Base-by-base conservation (phyloP, 495 filamentous ascomycete genomes). In the Penicillium dipodomyicola region DNA sequence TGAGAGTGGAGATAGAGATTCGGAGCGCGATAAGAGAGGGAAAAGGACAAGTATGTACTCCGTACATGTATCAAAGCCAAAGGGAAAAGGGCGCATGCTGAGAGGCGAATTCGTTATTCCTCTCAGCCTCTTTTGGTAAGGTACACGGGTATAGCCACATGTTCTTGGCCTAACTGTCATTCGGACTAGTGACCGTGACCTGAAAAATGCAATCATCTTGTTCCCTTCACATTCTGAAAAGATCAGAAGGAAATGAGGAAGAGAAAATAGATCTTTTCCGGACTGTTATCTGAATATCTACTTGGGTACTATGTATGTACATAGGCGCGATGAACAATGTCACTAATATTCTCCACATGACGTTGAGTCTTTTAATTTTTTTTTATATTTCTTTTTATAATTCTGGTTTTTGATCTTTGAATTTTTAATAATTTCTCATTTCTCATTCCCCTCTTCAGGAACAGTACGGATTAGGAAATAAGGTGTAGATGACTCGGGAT, bases 261-360 rank as follows among this genome's bases (percentile, higher is more conserved):
- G 41, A 43, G 30, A 10, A 30, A 11, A n/a, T n/a, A 40, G 15
- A 6, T 40, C 7, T 2, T 8, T n/a, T 40, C 15, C 8, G 39
- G 23, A 25, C 44, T 11, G 29, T 46, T 29, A 15, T 23, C 22
- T 30, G 15, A 12, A 44, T 44, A 44, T 42, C 40, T 42, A 42
- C 7, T 20, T 27, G 8, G 6, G 25, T 29, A 29, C 27, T 7
- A n/a, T n/a, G n/a, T 29, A 29, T 9, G 27, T 29, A 29, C 27
- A 29, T 29, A 29, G 27, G 19, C 17, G 19, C 23, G n/a, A n/a
- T 47, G 23, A 42, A 22, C 25, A 29, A 4, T 47, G 8, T 29
- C 43, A 45, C 23, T n/a, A 8, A 35, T 14, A 25, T n/a, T 29
- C 23, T 27, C 45, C 45, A 48, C 45, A 48, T 48, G 45, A 33